A percentile compares a stretch with the other conserved stretches of the same genome.
phyloP scores from a whole-genome alignment of 2,329 filamentous ascomycete genomes.

The Truncatella angustata region DNA sequence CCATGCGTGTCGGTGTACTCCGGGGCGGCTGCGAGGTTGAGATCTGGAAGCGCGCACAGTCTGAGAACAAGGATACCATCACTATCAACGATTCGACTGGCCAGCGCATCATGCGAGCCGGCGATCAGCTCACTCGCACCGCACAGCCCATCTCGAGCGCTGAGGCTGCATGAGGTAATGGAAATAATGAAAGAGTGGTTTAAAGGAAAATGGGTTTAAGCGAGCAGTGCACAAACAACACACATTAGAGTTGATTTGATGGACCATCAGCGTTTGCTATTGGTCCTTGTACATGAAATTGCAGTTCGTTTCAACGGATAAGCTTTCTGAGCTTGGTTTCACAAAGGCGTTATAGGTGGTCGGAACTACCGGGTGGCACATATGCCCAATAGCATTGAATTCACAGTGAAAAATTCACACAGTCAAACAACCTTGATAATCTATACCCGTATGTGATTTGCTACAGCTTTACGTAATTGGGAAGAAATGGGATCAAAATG shows the following conservation, averaged over 20 bases:
- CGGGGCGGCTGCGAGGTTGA: conserved; percentile 66
- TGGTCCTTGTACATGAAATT: not conserved
- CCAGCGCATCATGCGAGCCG: conserved; percentile 70
- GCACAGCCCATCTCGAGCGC: conserved; percentile 69
- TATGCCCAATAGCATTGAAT: not conserved
- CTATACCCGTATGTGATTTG: too few relatives aligned
- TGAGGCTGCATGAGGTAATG: conserved; percentile 57
- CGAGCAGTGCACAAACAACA: not conserved
- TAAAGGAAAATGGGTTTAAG: not conserved
- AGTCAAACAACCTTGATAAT: too few relatives aligned
- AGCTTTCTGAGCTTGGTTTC: not conserved
- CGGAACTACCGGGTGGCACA: not conserved
- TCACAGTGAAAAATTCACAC: not conserved
- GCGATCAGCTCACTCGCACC: conserved; percentile 72
- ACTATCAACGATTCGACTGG: conserved; percentile 68
- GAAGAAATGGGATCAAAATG: too few relatives aligned
- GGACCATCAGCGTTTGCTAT: not conserved
- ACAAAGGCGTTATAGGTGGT: not conserved
- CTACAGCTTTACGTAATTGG: too few relatives aligned
- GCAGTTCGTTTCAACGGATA: not conserved
- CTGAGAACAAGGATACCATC: conserved; percentile 65
- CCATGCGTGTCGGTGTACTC: conserved; percentile 66
- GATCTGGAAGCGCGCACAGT: conserved; percentile 67
- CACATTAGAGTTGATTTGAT: not conserved
- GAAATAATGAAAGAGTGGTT: not conserved